phyloP scores from a whole-genome alignment of 169 alveolate species.

The Cryptosporidium felis region DNA sequence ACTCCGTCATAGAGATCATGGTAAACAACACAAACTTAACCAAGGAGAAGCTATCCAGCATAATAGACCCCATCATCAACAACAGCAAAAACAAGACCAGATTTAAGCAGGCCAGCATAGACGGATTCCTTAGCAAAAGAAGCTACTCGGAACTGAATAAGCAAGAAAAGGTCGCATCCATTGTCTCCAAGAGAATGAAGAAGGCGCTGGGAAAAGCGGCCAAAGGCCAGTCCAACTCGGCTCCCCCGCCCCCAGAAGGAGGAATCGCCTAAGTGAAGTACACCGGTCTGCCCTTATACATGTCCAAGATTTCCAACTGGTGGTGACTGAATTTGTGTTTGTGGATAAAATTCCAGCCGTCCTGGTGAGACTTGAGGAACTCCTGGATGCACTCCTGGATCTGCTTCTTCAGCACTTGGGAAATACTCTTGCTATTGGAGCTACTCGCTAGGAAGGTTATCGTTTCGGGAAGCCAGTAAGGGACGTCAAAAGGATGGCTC shows the following conservation, averaged over 20 bases:
- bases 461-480: slow-evolving; percentile 82
- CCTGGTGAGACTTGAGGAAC: slow-evolving; percentile 81
- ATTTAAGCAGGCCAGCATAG: slow-evolving; percentile 17
- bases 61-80: slow-evolving; percentile 20
- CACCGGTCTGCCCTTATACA: slow-evolving; percentile 81
- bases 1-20: not conserved
- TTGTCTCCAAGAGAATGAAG: slow-evolving; percentile 63
- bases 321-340: slow-evolving; percentile 74
- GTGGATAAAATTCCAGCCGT: slow-evolving; percentile 81
- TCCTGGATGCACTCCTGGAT: slow-evolving; percentile 81
- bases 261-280: slow-evolving; percentile 82
- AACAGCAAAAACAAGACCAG: not conserved
- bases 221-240: no score
- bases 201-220: slow-evolving; percentile 11
- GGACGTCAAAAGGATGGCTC: slow-evolving; percentile 78
- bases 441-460: slow-evolving; percentile 77
- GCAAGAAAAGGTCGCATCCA: slow-evolving; percentile 24
- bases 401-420: slow-evolving; percentile 73
- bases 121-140: not conserved
- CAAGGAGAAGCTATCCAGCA: slow-evolving; percentile 4
- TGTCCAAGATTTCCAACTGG: slow-evolving; percentile 79
- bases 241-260: no score
- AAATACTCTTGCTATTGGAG: slow-evolving; percentile 57
- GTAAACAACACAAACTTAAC: not conserved
- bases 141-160: not conserved